These are phyloP conservation scores for Xylariaceae sp. DNA, from an alignment of 2,329 filamentous ascomycete genomes.

Conservation along the genomic window DNA sequence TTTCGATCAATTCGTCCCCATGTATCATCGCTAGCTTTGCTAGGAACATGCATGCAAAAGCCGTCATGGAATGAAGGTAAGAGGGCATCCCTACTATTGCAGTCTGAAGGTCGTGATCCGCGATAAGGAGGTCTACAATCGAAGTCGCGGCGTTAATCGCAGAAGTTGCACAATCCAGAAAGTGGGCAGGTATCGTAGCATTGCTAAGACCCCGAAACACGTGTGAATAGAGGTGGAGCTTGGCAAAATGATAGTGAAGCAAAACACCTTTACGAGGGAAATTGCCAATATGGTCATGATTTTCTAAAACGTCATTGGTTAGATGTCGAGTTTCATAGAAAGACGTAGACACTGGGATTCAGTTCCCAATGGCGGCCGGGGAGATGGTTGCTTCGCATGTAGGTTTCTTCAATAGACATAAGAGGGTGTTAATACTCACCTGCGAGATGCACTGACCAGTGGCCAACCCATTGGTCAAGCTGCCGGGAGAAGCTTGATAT, in stretches of 20 bases:
- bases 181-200: constrained; percentile 39
- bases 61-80: constrained; percentile 56
- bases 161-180: constrained; percentile 38
- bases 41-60: constrained; percentile 56
- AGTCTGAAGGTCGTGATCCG: constrained; percentile 45
- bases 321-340: constrained; percentile 31
- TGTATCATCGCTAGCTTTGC: constrained; percentile 51
- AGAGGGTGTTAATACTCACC: constrained; percentile 27
- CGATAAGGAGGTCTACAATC: constrained; percentile 48
- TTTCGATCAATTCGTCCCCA: constrained; percentile 42
- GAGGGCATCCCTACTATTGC: constrained; percentile 50
- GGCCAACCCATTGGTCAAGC: constrained; percentile 42
- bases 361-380: too few relatives aligned
- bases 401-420: constrained; percentile 29
- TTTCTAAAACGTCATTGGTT: constrained; percentile 37
- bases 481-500: constrained; percentile 38
- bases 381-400: constrained; percentile 26
- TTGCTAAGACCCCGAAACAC: constrained; percentile 44
- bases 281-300: constrained; percentile 43
- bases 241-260: constrained; percentile 47
- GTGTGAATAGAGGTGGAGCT: constrained; percentile 46
- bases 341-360: too few relatives aligned
- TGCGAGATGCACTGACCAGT: constrained; percentile 38
- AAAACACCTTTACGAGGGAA: constrained; percentile 44
- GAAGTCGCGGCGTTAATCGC: constrained; percentile 44